Base-by-base conservation (phyloP, 2,329 filamentous ascomycete species). In the Monosporascus sp. region DNA sequence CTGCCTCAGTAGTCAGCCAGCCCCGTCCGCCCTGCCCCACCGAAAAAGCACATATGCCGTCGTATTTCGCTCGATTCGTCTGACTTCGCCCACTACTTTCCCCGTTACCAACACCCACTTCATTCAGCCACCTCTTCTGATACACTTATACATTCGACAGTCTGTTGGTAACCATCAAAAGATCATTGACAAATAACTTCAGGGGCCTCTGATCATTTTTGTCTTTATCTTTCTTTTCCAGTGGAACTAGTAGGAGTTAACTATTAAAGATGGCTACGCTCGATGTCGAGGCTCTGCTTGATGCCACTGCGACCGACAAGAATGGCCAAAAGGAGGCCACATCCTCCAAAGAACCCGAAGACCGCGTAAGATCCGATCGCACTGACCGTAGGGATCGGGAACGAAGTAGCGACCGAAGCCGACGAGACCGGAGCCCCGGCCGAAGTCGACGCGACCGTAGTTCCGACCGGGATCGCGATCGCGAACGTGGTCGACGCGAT, bases 221-320 rank as follows among this genome's bases (percentile, higher is more conserved):
- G 31, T 14, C 18, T 43, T 20, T 43, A 11, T 24, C 39, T 14
- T 6, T 24, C 2, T 14, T 14, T 43, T 43, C 18, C 18, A 14
- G 39, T 43, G 39, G 39, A 43, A 9, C 22, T 20, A 43, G 2
- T 43, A 6, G 14, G 18, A 18, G n/a, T 43, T 11, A 55, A 47
- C 48, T 46, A 53, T 57, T 48, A 48, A 72, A 60, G 57, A 80
- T 80, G 76, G 71, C 75, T 50, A 75, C 71, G 53, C 68, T 80
- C 62, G 90, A 96, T 68, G 90, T 97, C 64, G 92, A 97, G 78
- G 90, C 90, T 60, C 82, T 97, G 60, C 84, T 97, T 62, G 91
- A 96, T 72, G 89, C 88, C 49, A 90, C 89, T 58, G 89, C 89
- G 50, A 85, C 84, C 68, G 77, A 79, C 60, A 73, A 76, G 55